Conservation (phyloP, 495 filamentous ascomycete species). For the Chaetomidium leptoderma region DNA sequence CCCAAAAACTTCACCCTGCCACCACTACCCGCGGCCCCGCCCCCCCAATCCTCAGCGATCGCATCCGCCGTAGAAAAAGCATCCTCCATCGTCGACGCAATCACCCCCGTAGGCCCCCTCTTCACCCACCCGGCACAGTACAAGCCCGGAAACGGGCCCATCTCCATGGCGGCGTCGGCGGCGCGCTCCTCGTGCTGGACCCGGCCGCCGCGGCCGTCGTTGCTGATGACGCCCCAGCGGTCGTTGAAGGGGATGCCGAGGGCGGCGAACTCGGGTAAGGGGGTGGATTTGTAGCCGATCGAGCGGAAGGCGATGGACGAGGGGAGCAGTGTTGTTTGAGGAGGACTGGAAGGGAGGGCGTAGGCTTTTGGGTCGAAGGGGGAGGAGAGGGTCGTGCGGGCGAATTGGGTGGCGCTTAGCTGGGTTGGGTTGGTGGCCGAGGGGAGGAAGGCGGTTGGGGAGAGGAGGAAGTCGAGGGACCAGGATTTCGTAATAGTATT, state of each 20-base stretch:
- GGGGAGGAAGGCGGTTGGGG: slow-evolving; percentile 64
- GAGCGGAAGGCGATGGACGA: slow-evolving; percentile 77
- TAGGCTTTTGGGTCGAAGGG: slow-evolving; percentile 51
- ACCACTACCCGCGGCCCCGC: too few species aligned
- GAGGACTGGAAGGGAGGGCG: slow-evolving; percentile 46
- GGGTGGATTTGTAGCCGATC: slow-evolving; percentile 82
- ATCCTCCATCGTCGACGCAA: slow-evolving; percentile 93
- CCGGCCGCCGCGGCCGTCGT: slow-evolving; percentile 79
- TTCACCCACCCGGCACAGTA: slow-evolving; percentile 98
- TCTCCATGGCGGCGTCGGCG: slow-evolving; percentile 23
- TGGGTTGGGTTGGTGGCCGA: slow-evolving; percentile 39
- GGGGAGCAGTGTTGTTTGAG: slow-evolving; percentile 32
- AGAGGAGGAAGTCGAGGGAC: slow-evolving; percentile 77
- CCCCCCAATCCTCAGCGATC: slow-evolving; percentile 65
- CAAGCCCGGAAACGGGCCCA: slow-evolving; percentile 61
- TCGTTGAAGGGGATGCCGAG: slow-evolving; percentile 76
- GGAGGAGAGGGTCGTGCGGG: slow-evolving; percentile 50
- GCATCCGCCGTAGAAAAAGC: slow-evolving; percentile 85
- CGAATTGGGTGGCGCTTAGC: slow-evolving; percentile 61
- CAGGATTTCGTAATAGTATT: slow-evolving; percentile 76
- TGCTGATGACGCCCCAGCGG: slow-evolving; percentile 69
- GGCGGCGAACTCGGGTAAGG: slow-evolving; percentile 70
- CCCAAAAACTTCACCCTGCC: slow-evolving; percentile 45
- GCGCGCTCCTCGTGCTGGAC: slow-evolving; percentile 42
- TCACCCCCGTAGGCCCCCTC: slow-evolving; percentile 89